Conservation (phyloP, 2,329 filamentous ascomycete genomes). For the Diplodia corticola region DNA sequence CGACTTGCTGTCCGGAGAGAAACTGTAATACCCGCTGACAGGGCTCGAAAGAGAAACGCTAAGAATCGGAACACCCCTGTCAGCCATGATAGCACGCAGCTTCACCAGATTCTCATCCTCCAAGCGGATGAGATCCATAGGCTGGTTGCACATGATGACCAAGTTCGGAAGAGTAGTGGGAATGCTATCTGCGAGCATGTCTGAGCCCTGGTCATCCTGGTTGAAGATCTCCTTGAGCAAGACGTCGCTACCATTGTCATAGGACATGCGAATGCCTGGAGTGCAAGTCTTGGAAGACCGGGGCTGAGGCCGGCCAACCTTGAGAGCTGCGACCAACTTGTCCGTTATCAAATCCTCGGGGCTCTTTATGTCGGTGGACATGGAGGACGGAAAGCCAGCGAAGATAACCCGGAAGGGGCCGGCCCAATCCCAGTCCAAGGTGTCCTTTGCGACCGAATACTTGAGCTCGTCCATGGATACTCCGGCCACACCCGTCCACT, state of each 20-base stretch:
- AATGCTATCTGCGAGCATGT: constrained; percentile 8
- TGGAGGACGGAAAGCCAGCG: constrained; percentile 12
- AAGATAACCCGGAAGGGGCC: constrained; percentile 17
- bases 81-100: constrained; percentile 30
- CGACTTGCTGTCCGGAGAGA: constrained; percentile 28
- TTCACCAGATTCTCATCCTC: background rate
- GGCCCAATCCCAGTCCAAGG: constrained; percentile 7
- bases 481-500: constrained; percentile 11
- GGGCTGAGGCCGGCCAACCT: constrained; percentile 2
- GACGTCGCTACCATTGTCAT: constrained; percentile 12
- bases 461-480: constrained; percentile 9
- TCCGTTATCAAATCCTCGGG: constrained; percentile 10
- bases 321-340: constrained; percentile 6
- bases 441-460: constrained; percentile 3
- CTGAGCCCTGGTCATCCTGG: background rate
- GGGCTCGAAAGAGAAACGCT: constrained; percentile 31
- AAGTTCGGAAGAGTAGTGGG: constrained; percentile 15
- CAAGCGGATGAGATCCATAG: background rate
- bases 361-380: constrained; percentile 3
- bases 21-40: constrained; percentile 22
- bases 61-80: constrained; percentile 33
- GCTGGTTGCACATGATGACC: constrained; percentile 8
- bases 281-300: background rate
- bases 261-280: constrained; percentile 33
- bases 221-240: constrained; percentile 15